phyloP scores from a whole-genome alignment of 371 early-diverging fungal genomes.

The Saksenaea vasiformis region DNA sequence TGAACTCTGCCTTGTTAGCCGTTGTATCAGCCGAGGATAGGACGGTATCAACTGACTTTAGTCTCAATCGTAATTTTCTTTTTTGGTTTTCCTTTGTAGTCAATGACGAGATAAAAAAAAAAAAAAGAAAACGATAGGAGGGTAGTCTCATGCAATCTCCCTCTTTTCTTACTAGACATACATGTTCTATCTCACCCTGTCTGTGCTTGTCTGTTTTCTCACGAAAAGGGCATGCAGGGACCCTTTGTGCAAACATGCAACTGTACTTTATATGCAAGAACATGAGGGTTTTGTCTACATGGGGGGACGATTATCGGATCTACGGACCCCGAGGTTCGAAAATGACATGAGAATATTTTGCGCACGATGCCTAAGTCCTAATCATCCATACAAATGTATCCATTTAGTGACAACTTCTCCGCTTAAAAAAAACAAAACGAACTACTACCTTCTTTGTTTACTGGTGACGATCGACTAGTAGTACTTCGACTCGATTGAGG shows the following conservation, averaged over 20 bases:
- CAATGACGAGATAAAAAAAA: neutral
- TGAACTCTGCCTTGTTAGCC: slow-evolving; percentile 4
- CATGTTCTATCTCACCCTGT: slow-evolving; percentile 3
- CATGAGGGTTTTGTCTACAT: slow-evolving; percentile 7
- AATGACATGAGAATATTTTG: slow-evolving; percentile 19
- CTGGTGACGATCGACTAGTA: neutral
- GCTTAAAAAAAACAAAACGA: neutral
- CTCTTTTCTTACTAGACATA: slow-evolving; percentile 4
- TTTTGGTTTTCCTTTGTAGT: neutral
- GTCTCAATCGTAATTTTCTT: slow-evolving; percentile 2
- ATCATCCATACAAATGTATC: neutral
- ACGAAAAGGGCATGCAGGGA: slow-evolving; percentile 5
- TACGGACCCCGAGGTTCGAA: slow-evolving; percentile 23
- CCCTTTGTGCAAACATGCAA: slow-evolving; percentile 5
- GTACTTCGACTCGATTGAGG: neutral
- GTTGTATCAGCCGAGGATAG: slow-evolving; percentile 3
- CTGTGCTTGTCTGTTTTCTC: slow-evolving; percentile 6
- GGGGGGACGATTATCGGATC: slow-evolving; percentile 14
- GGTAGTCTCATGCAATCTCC: slow-evolving; percentile 1
- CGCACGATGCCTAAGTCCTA: slow-evolving; percentile 19
- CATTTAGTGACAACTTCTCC: neutral
- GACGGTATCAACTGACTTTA: slow-evolving; percentile 6
- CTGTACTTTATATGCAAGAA: slow-evolving; percentile 9
- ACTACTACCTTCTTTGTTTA: slow-evolving; percentile 3
- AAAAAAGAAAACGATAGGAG: neutral